Evolutionary conservation across 176 grass and related monocot genomes (phyloP).

Genomic region (Carex myosuroides): DNA sequence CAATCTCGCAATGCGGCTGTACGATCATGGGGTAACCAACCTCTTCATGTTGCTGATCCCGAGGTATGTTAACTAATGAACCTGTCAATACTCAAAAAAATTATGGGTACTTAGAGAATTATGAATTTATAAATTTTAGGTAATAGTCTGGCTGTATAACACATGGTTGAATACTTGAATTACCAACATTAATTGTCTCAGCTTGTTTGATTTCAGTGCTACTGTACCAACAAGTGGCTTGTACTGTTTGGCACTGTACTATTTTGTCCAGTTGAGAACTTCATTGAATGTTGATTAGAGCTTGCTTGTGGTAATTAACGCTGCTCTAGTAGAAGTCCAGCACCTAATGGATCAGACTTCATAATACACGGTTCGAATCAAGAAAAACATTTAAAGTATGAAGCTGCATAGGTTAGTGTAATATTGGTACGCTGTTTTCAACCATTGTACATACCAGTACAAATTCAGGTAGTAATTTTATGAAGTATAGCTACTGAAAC

Average conservation of each 20-base stretch:
- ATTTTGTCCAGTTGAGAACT: background rate
- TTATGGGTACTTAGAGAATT: background rate
- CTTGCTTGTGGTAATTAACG: background rate
- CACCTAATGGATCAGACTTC: background rate
- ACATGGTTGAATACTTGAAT: background rate
- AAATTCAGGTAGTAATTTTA: background rate
- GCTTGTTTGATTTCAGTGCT: background rate
- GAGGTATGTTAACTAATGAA: conserved; percentile 11
- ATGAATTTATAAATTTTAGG: background rate
- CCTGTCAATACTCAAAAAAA: background rate
- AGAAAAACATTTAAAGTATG: background rate
- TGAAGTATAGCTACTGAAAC: background rate
- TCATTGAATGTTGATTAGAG: background rate
- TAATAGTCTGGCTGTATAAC: background rate
- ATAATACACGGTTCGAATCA: background rate
- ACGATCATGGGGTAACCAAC: conserved; percentile 30
- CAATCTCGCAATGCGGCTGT: conserved; percentile 20
- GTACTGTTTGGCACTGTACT: background rate
- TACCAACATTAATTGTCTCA: background rate
- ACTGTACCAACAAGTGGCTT: background rate
- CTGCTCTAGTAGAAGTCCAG: background rate
- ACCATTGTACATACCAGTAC: background rate
- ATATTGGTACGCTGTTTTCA: background rate
- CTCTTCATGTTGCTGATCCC: conserved; percentile 21
- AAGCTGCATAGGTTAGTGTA: background rate